These are phyloP conservation scores for Chlorella sp. DNA, from an alignment of 139 green algal genomes.

Conservation along the genomic window DNA sequence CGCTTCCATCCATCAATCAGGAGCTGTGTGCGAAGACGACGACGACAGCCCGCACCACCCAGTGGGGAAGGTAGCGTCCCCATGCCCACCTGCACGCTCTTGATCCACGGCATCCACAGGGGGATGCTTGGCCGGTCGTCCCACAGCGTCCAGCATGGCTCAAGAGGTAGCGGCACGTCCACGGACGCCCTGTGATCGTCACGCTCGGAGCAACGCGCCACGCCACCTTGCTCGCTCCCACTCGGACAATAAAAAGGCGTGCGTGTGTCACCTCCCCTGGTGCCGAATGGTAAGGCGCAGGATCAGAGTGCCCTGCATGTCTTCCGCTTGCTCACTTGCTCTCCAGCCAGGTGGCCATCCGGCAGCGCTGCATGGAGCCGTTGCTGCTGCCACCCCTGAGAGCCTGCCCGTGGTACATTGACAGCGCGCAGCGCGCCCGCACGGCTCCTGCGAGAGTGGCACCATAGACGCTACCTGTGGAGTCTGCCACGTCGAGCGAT, in stretches of 20 bases:
- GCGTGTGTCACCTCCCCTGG: neutral
- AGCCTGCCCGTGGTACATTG: neutral
- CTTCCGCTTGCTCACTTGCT: conserved; percentile 40
- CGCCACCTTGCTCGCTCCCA: neutral
- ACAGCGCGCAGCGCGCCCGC: neutral
- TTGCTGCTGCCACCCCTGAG: conserved; percentile 7
- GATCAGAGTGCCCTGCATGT: neutral
- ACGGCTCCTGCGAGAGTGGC: no score
- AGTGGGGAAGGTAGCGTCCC: neutral
- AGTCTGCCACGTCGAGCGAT: no score
- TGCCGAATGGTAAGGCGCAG: neutral
- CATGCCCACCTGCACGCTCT: conserved; percentile 53
- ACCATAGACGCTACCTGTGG: no score
- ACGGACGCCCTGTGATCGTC: conserved; percentile 34
- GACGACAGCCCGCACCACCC: neutral
- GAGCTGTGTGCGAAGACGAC: neutral
- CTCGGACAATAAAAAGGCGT: neutral
- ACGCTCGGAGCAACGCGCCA: neutral
- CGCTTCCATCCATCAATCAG: neutral
- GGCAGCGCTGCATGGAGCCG: conserved; percentile 19
- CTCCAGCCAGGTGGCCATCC: conserved; percentile 54
- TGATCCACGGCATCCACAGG: conserved; percentile 90
- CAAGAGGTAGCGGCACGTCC: conserved; percentile 63
- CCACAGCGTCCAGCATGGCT: conserved; percentile 69
- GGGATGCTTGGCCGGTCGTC: conserved; percentile 77